Percentiles rank a stretch among this genome's conserved stretches.
Evolutionary conservation across 2,329 filamentous ascomycete genomes (phyloP).

Genomic region (Myriosclerotinia curreyana): DNA sequence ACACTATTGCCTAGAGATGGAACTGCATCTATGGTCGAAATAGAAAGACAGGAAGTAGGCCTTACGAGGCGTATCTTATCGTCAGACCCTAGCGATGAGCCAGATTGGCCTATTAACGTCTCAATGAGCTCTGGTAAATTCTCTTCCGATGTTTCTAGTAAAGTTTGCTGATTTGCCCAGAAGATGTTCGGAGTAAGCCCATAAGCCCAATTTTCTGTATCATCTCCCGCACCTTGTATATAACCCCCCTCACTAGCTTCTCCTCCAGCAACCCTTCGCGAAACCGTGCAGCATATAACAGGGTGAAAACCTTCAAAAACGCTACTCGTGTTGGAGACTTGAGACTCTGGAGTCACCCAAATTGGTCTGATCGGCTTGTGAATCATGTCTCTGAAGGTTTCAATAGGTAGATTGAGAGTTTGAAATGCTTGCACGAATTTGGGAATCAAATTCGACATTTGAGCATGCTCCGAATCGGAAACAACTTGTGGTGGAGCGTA

Average conservation of each 20-base stretch:
- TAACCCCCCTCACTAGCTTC: constrained; percentile 73
- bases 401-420: constrained; percentile 60
- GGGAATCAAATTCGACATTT: constrained; percentile 60
- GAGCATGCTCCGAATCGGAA: constrained; percentile 70
- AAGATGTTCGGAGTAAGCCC: constrained; percentile 77
- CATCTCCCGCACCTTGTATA: constrained; percentile 91
- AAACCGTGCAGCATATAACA: constrained; percentile 83
- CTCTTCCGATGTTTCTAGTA: constrained; percentile 64
- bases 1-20: not conserved
- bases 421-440: constrained; percentile 53
- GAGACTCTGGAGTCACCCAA: constrained; percentile 74
- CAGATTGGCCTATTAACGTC: constrained; percentile 41
- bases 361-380: constrained; percentile 71
- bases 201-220: constrained; percentile 87
- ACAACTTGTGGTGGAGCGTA: constrained; percentile 71
- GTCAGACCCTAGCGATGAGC: not conserved
- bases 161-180: constrained; percentile 63
- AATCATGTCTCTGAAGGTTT: constrained; percentile 53
- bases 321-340: constrained; percentile 41
- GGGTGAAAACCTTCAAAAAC: constrained; percentile 62
- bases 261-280: constrained; percentile 63
- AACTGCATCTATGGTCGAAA: constrained; percentile 29
- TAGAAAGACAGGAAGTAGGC: constrained; percentile 36
- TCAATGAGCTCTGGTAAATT: constrained; percentile 55
- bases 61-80: constrained; percentile 26